These are phyloP conservation scores for Taphrina communis DNA, from an alignment of 1,139 yeast genomes.

Conservation along the genomic window DNA sequence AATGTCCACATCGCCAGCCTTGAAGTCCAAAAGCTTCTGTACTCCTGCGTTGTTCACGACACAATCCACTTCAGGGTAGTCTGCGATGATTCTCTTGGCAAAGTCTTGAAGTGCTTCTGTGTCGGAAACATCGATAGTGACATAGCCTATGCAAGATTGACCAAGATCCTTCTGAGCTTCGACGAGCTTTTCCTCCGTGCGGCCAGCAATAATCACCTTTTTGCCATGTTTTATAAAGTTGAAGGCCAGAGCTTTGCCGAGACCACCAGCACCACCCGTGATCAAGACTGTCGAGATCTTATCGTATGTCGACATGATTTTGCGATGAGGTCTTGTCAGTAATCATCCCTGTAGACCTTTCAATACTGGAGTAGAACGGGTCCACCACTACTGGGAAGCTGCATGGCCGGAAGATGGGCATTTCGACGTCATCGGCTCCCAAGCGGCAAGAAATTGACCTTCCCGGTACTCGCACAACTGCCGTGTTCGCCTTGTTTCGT, in stretches of 20 bases:
- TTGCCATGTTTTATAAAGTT: constrained; percentile 31
- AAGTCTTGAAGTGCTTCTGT: constrained; percentile 9
- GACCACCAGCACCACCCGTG: constrained; percentile 36
- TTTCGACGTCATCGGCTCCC: too few species aligned
- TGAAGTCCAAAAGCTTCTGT: constrained; percentile 30
- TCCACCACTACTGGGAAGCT: too few species aligned
- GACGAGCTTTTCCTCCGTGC: constrained; percentile 29
- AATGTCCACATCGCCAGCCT: constrained; percentile 6
- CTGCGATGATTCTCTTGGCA: constrained; percentile 9
- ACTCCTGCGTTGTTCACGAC: constrained; percentile 34
- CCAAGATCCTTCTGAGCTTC: constrained; percentile 30
- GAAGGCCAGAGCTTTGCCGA: constrained; percentile 28
- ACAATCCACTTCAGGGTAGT: constrained; percentile 34
- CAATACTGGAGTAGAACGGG: too few species aligned
- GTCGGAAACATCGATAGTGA: constrained; percentile 18
- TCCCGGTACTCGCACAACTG: too few species aligned
- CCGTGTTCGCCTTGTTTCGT: too few species aligned
- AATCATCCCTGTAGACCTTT: too few species aligned
- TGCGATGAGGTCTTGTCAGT: neutral
- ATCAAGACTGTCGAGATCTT: constrained; percentile 17
- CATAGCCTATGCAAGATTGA: constrained; percentile 11
- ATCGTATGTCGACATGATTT: constrained; percentile 17
- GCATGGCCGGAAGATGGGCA: too few species aligned
- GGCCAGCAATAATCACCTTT: constrained; percentile 34
- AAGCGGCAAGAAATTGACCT: too few species aligned